Evolutionary conservation across 2,329 filamentous ascomycete species (phyloP), one percentile per base, ranked within the genome.

Genomic region (Ceratocystiopsis brevicomis): DNA sequence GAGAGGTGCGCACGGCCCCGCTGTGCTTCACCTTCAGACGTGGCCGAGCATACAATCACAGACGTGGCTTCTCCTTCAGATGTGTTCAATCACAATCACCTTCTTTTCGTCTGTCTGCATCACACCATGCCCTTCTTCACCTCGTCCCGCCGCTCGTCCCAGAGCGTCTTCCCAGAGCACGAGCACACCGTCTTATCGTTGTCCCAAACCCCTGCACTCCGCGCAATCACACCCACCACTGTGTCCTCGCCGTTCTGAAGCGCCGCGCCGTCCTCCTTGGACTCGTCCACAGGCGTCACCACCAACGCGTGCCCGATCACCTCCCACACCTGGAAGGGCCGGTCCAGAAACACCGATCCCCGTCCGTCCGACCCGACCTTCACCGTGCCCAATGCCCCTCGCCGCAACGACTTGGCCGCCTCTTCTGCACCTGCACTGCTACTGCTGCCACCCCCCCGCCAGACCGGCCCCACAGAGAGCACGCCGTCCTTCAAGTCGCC

Each of bases 151-250:
- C 90, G 76, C 68, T 98, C 90, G 61, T 98, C 82, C 90, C 90
- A 98, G 12, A 98, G 74, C 45, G 87, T 96, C 74, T 96, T 96
- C 4, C 90, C 90, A 35, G 86, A 93, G 61, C 90, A 98, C 40
- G 86, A 94, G 60, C 90, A 98, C 6, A 98, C 88, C 39, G 83
- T 94, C 71, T 96, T 98, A 58, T 95, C 85, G 54, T 98, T 94
- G 59, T 95, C 88, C 90, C 90, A 98, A 48, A 94, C 81, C n/a
- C 90, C 90, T 15, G 90, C 88, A 60, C 87, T 95, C 56, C 90
- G 71, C 40, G 90, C 90, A 62, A 98, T 84, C 42, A 98, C 87
- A 10, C 90, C 90, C 2, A 94, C 83, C 41, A 95, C 66, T 17
- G 86, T 94, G 58, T 92, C 76, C 44, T 77, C 70, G 56, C 94